A percentile compares a stretch with the other conserved stretches of the same genome.
Evolutionary conservation across 495 filamentous ascomycete genomes (phyloP).

Genomic region (Trypethelium eluteriae): DNA sequence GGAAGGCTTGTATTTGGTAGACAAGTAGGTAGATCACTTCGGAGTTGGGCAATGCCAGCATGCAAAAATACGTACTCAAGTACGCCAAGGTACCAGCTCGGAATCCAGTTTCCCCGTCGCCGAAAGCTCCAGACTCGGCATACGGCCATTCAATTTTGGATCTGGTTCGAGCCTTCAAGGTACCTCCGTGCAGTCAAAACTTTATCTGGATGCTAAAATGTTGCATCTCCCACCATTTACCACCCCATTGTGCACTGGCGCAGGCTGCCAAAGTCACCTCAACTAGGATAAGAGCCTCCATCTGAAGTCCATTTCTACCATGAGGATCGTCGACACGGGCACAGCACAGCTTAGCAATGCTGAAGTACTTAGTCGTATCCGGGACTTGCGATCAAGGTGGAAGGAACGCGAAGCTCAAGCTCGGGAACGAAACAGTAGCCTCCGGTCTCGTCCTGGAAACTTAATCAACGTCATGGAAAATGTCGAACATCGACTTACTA

Average conservation of each 20-base stretch:
- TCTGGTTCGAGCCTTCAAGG: neutral
- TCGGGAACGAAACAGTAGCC: neutral
- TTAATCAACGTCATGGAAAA: neutral
- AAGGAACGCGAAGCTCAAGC: neutral
- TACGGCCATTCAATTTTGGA: neutral
- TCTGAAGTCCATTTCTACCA: neutral
- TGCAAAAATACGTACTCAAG: neutral
- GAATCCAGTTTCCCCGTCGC: neutral
- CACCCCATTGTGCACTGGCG: too few species aligned
- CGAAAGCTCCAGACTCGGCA: neutral
- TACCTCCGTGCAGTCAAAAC: neutral
- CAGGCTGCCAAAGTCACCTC: too few species aligned
- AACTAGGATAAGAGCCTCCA: neutral
- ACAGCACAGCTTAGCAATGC: neutral
- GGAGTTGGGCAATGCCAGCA: neutral
- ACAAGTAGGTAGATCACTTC: slow-evolving; percentile 1
- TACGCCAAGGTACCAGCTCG: neutral
- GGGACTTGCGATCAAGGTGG: neutral
- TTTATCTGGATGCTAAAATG: too few species aligned
- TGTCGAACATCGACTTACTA: neutral
- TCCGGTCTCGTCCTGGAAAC: neutral
- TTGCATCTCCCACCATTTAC: too few species aligned
- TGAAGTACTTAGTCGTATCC: neutral
- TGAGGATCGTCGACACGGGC: slow-evolving; percentile 1
- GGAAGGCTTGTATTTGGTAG: neutral